These are phyloP conservation scores for Mycena metata DNA, from an alignment of 768 basidiomycete species.

Conservation along the genomic window DNA sequence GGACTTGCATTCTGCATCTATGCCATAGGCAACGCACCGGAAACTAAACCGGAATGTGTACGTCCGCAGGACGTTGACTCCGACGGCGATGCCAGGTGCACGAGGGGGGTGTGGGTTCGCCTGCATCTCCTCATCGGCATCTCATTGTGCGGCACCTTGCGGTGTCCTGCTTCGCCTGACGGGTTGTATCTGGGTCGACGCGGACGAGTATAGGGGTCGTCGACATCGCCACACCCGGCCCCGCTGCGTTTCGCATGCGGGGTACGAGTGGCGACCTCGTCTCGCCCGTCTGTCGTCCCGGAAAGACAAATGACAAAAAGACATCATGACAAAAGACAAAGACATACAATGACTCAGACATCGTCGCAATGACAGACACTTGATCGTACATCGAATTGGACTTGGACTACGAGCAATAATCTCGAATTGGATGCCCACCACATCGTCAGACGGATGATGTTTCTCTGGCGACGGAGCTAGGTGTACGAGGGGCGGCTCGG, in stretches of 20 bases:
- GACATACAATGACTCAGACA: too few relatives aligned
- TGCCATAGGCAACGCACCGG: too few relatives aligned
- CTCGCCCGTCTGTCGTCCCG: neutral
- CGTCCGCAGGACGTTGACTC: neutral
- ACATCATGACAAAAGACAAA: too few relatives aligned
- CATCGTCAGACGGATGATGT: too few relatives aligned
- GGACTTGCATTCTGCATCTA: too few relatives aligned
- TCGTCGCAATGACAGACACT: too few relatives aligned
- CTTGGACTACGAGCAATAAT: too few relatives aligned
- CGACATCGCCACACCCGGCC: neutral
- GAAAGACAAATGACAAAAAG: slow-evolving; percentile 4
- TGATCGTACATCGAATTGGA: too few relatives aligned
- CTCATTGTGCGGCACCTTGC: neutral
- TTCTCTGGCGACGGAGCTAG: slow-evolving; percentile 23
- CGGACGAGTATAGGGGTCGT: slow-evolving; percentile 2
- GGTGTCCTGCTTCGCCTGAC: slow-evolving; percentile 1
- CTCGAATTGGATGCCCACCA: too few relatives aligned
- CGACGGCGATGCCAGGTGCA: neutral
- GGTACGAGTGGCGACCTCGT: slow-evolving; percentile 12
- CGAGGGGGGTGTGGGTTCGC: slow-evolving; percentile 9
- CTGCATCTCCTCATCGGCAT: neutral
- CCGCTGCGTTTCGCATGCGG: neutral
- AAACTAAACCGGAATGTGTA: too few relatives aligned
- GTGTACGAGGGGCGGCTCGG: slow-evolving; percentile 15
- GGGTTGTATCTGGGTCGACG: neutral